Percentiles rank a stretch among this genome's conserved stretches.
phyloP scores from a whole-genome alignment of 2,329 filamentous ascomycete genomes.

The Cercospora sp. region DNA sequence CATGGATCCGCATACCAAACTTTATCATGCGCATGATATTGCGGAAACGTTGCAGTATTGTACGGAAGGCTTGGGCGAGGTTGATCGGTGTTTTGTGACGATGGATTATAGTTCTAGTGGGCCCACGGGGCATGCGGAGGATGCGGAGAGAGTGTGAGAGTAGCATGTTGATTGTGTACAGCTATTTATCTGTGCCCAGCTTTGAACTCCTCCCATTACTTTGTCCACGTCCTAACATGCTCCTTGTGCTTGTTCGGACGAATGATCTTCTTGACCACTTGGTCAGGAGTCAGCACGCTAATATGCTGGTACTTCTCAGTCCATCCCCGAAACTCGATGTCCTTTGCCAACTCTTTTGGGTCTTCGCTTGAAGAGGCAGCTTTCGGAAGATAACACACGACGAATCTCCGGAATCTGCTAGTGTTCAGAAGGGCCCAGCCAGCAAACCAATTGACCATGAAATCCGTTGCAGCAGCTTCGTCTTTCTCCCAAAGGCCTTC shows the following conservation, averaged over 20 bases:
- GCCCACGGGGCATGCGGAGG: constrained; percentile 44
- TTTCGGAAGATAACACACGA: constrained; percentile 32
- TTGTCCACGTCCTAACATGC: neutral
- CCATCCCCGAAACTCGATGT: constrained; percentile 31
- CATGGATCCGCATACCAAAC: constrained; percentile 54
- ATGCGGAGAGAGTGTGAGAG: constrained; percentile 28
- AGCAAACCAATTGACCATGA: constrained; percentile 39
- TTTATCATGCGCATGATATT: constrained; percentile 59
- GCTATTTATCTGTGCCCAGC: neutral
- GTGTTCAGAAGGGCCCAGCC: constrained; percentile 31
- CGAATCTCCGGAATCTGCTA: constrained; percentile 32
- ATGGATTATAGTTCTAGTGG: constrained; percentile 49
- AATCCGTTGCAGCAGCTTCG: constrained; percentile 31
- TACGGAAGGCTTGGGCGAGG: constrained; percentile 54
- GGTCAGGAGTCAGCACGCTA: constrained; percentile 25
- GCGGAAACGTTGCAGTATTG: constrained; percentile 66
- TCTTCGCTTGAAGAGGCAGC: neutral
- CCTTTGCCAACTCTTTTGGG: constrained; percentile 7
- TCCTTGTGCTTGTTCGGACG: neutral
- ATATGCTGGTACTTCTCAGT: constrained; percentile 33
- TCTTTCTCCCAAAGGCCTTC: constrained; percentile 30
- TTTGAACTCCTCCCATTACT: neutral
- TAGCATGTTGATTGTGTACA: neutral
- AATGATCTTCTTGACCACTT: constrained; percentile 2
- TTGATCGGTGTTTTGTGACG: constrained; percentile 55